Percentiles rank a stretch among this genome's conserved stretches.
Evolutionary conservation across 225 moss, liverwort and hornwort species (phyloP).

Genomic region (Lunularia cruciata): DNA sequence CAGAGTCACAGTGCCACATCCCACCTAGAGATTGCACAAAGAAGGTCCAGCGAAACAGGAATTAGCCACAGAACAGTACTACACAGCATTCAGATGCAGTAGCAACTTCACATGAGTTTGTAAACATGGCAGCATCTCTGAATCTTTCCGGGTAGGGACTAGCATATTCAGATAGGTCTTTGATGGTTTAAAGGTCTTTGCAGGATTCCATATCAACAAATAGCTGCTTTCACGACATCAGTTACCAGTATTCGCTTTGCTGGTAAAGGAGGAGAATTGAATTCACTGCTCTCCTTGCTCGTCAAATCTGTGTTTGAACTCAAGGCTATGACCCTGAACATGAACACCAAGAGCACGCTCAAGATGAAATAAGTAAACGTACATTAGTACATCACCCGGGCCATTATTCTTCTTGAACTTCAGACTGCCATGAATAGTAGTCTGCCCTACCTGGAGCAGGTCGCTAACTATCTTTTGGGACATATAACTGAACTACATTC

Average conservation of each 20-base stretch:
- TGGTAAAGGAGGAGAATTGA: constrained; percentile 37
- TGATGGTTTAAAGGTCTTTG: constrained; percentile 4
- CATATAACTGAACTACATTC: too few species aligned
- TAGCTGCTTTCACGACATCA: neutral
- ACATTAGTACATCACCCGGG: too few species aligned
- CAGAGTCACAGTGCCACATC: constrained; percentile 73
- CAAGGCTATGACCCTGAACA: too few species aligned
- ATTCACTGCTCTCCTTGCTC: constrained; percentile 15
- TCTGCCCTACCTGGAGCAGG: too few species aligned
- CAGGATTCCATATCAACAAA: neutral
- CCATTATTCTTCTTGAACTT: too few species aligned
- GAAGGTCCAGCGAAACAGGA: neutral
- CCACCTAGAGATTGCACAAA: constrained; percentile 54
- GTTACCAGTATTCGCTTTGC: constrained; percentile 53
- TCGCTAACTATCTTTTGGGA: too few species aligned
- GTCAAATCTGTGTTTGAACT: too few species aligned
- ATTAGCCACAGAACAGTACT: neutral
- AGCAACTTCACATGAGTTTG: too few species aligned
- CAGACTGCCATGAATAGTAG: too few species aligned
- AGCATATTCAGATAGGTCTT: neutral
- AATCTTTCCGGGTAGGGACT: neutral
- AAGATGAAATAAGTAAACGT: too few species aligned
- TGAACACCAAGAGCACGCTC: too few species aligned
- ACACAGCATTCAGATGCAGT: too few species aligned
- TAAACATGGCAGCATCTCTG: neutral